A percentile compares a stretch with the other conserved stretches of the same genome.
phyloP scores from a whole-genome alignment of 2,329 filamentous ascomycete genomes.

The Hymenoscyphus infarciens region DNA sequence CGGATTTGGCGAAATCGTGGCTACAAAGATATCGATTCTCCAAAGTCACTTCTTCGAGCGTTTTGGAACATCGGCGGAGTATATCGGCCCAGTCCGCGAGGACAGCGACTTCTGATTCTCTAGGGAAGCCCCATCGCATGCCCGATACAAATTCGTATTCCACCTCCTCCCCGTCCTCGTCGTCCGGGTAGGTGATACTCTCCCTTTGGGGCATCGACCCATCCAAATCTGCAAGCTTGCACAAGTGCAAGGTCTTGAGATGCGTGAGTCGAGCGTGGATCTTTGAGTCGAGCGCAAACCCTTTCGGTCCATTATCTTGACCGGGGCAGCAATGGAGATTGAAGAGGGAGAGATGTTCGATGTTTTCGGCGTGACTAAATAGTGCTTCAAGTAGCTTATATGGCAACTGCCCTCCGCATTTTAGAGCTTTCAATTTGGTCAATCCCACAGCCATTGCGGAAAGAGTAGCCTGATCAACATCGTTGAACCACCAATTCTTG shows the following conservation, averaged over 20 bases:
- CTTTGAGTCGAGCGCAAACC: neutral
- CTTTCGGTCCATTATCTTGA: constrained; percentile 7
- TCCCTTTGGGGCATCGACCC: neutral
- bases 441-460: constrained; percentile 5
- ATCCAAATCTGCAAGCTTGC: constrained; percentile 12
- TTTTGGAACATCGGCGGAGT: constrained; percentile 4
- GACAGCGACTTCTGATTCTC: constrained; percentile 4
- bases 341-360: constrained; percentile 7
- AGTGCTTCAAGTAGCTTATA: constrained; percentile 1
- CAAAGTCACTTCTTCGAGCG: constrained; percentile 5
- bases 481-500: constrained; percentile 9
- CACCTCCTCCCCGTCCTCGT: neutral
- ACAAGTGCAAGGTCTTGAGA: constrained; percentile 8
- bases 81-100: constrained; percentile 4
- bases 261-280: constrained; percentile 6
- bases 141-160: constrained; percentile 5
- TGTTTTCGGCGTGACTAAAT: constrained; percentile 3
- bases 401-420: constrained; percentile 7
- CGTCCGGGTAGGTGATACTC: neutral
- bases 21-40: constrained; percentile 11
- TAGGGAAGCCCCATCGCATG: constrained; percentile 7
- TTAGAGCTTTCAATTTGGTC: constrained; percentile 8
- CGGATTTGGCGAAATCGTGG: neutral
- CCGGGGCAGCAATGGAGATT: constrained; percentile 3
- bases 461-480: neutral